Evolutionary conservation across 139 green algal genomes (phyloP).

Genomic region (Pseudopediastrum boryanum): DNA sequence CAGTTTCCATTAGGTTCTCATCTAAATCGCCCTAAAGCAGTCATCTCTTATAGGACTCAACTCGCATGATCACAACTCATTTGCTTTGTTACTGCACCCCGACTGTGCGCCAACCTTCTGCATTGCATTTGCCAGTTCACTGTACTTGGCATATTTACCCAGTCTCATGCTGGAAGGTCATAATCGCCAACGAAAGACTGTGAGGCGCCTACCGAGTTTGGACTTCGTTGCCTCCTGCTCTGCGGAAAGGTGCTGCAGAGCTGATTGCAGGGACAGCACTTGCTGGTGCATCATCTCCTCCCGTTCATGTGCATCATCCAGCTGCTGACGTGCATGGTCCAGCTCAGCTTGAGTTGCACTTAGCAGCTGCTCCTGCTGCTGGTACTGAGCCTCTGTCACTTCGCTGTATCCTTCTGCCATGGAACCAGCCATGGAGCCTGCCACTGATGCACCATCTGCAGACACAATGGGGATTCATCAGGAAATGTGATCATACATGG

Average conservation of each 20-base stretch:
- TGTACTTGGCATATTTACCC: neutral
- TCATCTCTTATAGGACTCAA: too few relatives aligned
- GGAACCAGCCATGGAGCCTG: neutral
- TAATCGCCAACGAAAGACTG: too few relatives aligned
- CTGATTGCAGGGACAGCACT: constrained; percentile 10
- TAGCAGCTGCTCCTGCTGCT: neutral
- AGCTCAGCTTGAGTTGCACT: neutral
- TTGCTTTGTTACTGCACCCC: neutral
- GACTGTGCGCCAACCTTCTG: neutral
- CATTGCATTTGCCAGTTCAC: neutral
- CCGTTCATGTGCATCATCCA: constrained; percentile 12
- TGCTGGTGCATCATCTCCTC: constrained; percentile 14
- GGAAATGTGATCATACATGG: too few relatives aligned
- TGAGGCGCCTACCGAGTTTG: too few relatives aligned
- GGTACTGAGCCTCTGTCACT: neutral
- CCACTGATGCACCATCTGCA: neutral
- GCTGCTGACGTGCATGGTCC: constrained; percentile 14
- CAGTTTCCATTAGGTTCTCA: too few relatives aligned
- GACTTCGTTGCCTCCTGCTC: constrained; percentile 20
- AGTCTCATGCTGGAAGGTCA: neutral
- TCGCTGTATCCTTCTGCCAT: neutral
- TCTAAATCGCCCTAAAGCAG: too few relatives aligned
- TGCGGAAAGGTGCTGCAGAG: constrained; percentile 3
- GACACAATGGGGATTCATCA: too few relatives aligned
- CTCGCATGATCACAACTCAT: neutral